Percentiles rank a stretch among this genome's conserved stretches.
Evolutionary conservation across 2,329 filamentous ascomycete genomes (phyloP).

Genomic region (Microdochium bolleyi): DNA sequence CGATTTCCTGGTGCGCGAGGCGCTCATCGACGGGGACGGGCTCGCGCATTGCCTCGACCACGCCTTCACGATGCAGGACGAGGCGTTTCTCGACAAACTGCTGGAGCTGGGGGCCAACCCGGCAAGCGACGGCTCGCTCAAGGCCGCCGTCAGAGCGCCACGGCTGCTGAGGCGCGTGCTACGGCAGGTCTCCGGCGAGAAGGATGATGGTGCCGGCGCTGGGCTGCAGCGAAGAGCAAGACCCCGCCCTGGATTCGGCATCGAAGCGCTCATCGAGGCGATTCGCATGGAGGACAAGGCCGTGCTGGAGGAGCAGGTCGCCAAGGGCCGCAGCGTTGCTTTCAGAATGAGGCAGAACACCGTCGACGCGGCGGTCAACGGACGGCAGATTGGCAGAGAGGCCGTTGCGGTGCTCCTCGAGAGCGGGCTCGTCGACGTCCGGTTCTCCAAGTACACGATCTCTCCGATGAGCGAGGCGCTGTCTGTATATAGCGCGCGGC

Average conservation of each 20-base stretch:
- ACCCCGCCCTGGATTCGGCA: background rate
- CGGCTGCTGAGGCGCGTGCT: background rate
- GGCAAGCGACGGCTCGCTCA: background rate
- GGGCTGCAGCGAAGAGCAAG: background rate
- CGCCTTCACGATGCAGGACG: background rate
- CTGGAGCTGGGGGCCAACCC: background rate
- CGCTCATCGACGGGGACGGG: background rate
- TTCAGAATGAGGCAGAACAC: background rate
- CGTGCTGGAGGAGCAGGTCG: background rate
- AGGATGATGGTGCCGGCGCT: too few species aligned
- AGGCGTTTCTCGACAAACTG: background rate
- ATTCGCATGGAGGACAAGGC: background rate
- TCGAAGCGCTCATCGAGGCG: background rate
- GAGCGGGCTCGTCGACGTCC: background rate
- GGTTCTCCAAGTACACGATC: background rate
- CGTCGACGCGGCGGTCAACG: background rate
- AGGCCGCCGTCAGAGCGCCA: background rate
- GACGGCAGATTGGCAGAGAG: background rate
- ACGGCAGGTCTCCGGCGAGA: background rate
- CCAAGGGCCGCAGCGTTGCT: background rate
- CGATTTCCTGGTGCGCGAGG: background rate
- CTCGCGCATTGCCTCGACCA: background rate
- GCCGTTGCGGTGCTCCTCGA: background rate
- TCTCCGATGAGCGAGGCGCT: background rate
- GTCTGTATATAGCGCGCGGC: background rate